Evolutionary conservation across 148 eudicot species (phyloP), one percentile per base, ranked within the genome.

Genomic region (Rhododendron mucronatum): DNA sequence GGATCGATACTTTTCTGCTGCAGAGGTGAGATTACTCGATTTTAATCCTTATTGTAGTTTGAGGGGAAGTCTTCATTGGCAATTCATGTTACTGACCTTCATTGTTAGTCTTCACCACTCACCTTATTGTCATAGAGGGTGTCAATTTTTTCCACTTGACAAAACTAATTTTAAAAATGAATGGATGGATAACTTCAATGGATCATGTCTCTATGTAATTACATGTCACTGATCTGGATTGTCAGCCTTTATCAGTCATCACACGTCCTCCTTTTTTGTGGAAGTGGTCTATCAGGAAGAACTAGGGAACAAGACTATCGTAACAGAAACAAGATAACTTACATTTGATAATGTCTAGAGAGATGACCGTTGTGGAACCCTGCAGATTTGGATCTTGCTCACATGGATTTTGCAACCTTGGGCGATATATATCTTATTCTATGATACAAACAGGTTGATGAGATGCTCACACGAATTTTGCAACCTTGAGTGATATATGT

Each of bases 1-100:
- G 84, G 97, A 95, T 80, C 90, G 93, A 12, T 96, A 93, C 91
- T 84, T 96, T 83, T 96, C 98, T 78, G 96, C 90, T 26, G 85
- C 96, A 50, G 99, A 95, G 99, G 99, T 95, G 90, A 92, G 81
- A 61, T 53, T 88, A 16, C 67, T 80, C 76, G 0, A 88, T 30
- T 78, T 26, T 82, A 59, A 28, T 45, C n/a, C 65, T 44, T 85
- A 15, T 9, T 84, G 69, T 41, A 47, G 35, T 76, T 61, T 87
- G 79, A 59, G 44, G 18, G 35, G n/a, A 37, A 53, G 13, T 15
- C 13, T 65, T 81, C 16, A 55, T 16, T 55, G 8, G 51, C 50
- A 33, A 63, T 30, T 20, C 81, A 23, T 47, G 20, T 79, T 10
- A 50, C 26, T 21, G 1, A 16, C 76, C 39, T 77, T 18, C 7